phyloP scores from a whole-genome alignment of 768 basidiomycete species.

The Mycena rebaudengoi region DNA sequence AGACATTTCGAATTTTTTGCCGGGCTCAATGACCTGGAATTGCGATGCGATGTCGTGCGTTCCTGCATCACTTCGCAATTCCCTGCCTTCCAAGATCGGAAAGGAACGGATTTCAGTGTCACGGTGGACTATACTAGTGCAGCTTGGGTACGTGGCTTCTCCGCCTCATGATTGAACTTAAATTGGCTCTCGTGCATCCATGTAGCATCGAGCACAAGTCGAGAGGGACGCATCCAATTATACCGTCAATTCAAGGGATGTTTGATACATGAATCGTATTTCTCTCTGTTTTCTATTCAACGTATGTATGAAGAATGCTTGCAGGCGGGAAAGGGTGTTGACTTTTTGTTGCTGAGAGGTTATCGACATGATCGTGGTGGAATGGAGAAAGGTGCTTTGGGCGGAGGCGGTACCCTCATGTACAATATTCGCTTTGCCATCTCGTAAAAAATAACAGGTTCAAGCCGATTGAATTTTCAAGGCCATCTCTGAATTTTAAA shows the following conservation, averaged over 20 bases:
- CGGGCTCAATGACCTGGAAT: background rate
- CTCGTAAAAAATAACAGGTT: too few relatives aligned
- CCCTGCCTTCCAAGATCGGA: background rate
- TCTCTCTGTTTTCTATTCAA: too few relatives aligned
- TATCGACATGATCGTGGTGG: too few relatives aligned
- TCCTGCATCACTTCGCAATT: conserved; percentile 1
- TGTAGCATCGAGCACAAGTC: background rate
- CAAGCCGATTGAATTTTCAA: too few relatives aligned
- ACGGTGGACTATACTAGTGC: background rate
- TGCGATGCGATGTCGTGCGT: background rate
- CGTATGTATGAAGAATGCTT: too few relatives aligned
- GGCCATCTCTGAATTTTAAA: too few relatives aligned
- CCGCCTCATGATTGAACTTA: background rate
- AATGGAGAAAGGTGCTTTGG: too few relatives aligned
- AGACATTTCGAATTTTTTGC: background rate
- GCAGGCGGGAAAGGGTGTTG: too few relatives aligned
- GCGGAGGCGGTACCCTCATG: too few relatives aligned
- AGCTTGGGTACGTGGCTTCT: background rate
- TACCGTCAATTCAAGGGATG: background rate
- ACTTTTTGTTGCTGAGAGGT: too few relatives aligned
- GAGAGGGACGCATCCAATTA: background rate
- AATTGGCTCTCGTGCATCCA: background rate
- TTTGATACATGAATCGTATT: too few relatives aligned
- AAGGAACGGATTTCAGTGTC: background rate
- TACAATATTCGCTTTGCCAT: too few relatives aligned